Evolutionary conservation across 2,329 filamentous ascomycete genomes (phyloP).

Genomic region (Paecilomyces sp.): DNA sequence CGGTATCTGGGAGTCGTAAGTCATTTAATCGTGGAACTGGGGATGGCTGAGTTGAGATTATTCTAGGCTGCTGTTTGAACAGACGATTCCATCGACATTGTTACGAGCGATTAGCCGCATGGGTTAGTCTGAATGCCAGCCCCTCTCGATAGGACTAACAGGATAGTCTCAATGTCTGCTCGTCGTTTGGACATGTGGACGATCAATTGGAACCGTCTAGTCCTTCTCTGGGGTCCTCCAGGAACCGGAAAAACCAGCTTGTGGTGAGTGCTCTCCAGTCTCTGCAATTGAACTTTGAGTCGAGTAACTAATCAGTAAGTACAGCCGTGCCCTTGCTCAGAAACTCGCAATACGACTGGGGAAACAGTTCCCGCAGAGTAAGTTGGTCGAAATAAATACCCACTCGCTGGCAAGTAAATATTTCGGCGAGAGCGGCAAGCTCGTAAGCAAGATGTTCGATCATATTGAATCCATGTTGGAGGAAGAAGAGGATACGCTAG

Average conservation of each 20-base stretch:
- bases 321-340: constrained; percentile 39
- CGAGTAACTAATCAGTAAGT: not conserved
- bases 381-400: constrained; percentile 41
- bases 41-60: not conserved
- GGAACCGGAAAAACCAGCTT: constrained; percentile 37
- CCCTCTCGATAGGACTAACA: not conserved
- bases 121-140: constrained; percentile 13
- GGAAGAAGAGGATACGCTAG: constrained; percentile 33
- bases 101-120: constrained; percentile 35
- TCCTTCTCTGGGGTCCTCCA: constrained; percentile 45
- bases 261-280: constrained; percentile 16
- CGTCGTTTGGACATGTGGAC: constrained; percentile 27
- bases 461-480: constrained; percentile 27
- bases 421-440: constrained; percentile 42
- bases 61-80: constrained; percentile 35
- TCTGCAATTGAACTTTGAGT: not conserved
- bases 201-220: constrained; percentile 45
- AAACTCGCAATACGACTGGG: constrained; percentile 44
- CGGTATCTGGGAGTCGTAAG: constrained; percentile 39
- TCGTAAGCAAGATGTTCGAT: constrained; percentile 38
- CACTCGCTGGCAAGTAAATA: constrained; percentile 41
- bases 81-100: constrained; percentile 33
- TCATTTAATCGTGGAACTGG: not conserved
- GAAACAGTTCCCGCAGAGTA: constrained; percentile 30
- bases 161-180: constrained; percentile 21